Evolutionary conservation across 108 stramenopile species (phyloP).

Genomic region (Stephanodiscus minutulus): DNA sequence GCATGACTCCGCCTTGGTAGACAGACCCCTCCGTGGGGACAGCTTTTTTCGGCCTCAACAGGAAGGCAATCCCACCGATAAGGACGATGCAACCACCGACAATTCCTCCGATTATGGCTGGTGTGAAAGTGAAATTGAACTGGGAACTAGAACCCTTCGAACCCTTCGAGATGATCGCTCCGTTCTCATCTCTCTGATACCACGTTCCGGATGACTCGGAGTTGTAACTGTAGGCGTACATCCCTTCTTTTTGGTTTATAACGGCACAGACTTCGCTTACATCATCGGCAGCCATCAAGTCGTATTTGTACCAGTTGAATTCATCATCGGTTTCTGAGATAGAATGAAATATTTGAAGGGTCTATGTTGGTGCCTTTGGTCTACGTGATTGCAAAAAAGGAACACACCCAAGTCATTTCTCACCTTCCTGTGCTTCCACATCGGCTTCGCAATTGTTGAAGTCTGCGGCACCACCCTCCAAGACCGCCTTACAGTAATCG

Average conservation of each 20-base stretch:
- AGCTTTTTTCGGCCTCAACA: neutral
- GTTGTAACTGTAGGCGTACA: slow-evolving; percentile 24
- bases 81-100: neutral
- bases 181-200: slow-evolving; percentile 19
- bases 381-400: neutral
- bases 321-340: slow-evolving; percentile 10
- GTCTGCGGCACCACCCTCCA: slow-evolving; percentile 15
- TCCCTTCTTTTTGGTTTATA: slow-evolving; percentile 25
- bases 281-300: slow-evolving; percentile 28
- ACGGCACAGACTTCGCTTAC: slow-evolving; percentile 33
- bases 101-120: neutral
- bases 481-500: slow-evolving; percentile 29
- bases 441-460: slow-evolving; percentile 22
- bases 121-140: neutral
- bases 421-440: slow-evolving; percentile 8
- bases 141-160: too few relatives aligned
- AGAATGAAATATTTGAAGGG: neutral
- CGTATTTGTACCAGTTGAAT: slow-evolving; percentile 36
- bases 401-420: neutral
- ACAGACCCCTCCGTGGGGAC: neutral
- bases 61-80: slow-evolving; percentile 7
- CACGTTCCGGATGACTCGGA: slow-evolving; percentile 16
- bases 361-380: neutral
- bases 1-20: slow-evolving; percentile 11
- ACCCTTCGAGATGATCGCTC: slow-evolving; percentile 2